Percentiles rank a stretch among this genome's conserved stretches.
phyloP scores from a whole-genome alignment of 2,329 filamentous ascomycete species.

The Trichocomaceae sp. region DNA sequence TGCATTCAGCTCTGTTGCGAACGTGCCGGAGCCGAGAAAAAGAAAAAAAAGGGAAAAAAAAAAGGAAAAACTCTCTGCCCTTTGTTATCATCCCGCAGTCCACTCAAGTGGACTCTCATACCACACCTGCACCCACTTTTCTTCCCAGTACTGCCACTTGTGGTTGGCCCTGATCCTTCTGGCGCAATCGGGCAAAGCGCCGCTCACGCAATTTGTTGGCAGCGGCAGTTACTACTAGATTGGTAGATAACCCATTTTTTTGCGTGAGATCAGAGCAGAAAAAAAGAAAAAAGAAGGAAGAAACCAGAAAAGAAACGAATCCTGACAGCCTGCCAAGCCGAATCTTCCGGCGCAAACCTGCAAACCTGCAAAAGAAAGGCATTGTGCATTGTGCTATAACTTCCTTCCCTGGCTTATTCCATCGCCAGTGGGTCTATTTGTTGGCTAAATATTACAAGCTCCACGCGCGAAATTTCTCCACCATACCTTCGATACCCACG shows the following conservation, averaged over 20 bases:
- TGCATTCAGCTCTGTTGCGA: too few species aligned
- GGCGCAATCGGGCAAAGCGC: conserved; percentile 4
- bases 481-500: conserved; percentile 34
- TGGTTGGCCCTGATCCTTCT: conserved; percentile 5
- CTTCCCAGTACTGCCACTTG: conserved; percentile 6
- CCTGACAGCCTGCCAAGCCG: not conserved
- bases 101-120: not conserved
- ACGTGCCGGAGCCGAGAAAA: not conserved
- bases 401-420: not conserved
- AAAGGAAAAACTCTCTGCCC: not conserved
- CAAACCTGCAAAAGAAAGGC: conserved; percentile 6
- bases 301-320: not conserved
- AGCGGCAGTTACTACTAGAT: too few species aligned
- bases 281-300: conserved; percentile 3
- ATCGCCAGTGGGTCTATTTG: conserved; percentile 12
- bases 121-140: conserved; percentile 1
- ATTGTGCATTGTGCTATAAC: not conserved
- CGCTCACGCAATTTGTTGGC: not conserved
- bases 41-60: not conserved
- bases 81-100: not conserved
- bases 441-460: conserved; percentile 20
- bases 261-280: not conserved
- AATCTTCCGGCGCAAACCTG: not conserved
- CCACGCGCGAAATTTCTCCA: conserved; percentile 25
- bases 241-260: not conserved